Evolutionary conservation across 495 filamentous ascomycete genomes (phyloP).

Genomic region (Penicillium bialowiezense): DNA sequence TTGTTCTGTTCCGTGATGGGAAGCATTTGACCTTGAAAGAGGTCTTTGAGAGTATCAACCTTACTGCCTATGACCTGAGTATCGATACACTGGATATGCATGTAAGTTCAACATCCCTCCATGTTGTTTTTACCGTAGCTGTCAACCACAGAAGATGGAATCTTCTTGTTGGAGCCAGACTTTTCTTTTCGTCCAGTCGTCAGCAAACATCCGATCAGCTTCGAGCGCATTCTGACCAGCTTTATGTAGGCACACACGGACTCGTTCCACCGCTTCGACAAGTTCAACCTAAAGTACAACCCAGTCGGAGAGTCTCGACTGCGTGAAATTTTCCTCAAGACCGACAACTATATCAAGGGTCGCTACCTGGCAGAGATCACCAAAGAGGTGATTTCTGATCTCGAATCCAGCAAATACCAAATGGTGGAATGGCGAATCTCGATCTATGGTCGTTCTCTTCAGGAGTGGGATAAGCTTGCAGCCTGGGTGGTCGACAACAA

Average conservation of each 20-base stretch:
- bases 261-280: slow-evolving; percentile 98
- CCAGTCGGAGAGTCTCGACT: slow-evolving; percentile 93
- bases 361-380: slow-evolving; percentile 96
- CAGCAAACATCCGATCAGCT: no score
- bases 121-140: background rate
- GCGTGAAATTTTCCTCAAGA: slow-evolving; percentile 95
- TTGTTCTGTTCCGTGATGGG: slow-evolving; percentile 88
- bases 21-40: slow-evolving; percentile 87
- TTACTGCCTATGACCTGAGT: slow-evolving; percentile 95
- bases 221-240: no score
- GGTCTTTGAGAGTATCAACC: slow-evolving; percentile 94
- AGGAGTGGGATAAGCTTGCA: slow-evolving; percentile 97
- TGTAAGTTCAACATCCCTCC: slow-evolving; percentile 46
- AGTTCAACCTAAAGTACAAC: slow-evolving; percentile 99
- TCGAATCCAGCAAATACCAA: slow-evolving; percentile 98
- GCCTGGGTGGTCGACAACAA: slow-evolving; percentile 99
- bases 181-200: slow-evolving; percentile 5
- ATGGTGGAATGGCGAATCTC: slow-evolving; percentile 99
- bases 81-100: slow-evolving; percentile 99
- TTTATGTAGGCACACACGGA: slow-evolving; percentile 80
- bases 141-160: background rate
- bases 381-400: slow-evolving; percentile 94
- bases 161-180: no score
- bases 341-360: slow-evolving; percentile 95
- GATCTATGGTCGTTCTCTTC: slow-evolving; percentile 85